A percentile compares a stretch with the other conserved stretches of the same genome.
Evolutionary conservation across 768 basidiomycete species (phyloP).

Genomic region (Kwoniella heveanensis): DNA sequence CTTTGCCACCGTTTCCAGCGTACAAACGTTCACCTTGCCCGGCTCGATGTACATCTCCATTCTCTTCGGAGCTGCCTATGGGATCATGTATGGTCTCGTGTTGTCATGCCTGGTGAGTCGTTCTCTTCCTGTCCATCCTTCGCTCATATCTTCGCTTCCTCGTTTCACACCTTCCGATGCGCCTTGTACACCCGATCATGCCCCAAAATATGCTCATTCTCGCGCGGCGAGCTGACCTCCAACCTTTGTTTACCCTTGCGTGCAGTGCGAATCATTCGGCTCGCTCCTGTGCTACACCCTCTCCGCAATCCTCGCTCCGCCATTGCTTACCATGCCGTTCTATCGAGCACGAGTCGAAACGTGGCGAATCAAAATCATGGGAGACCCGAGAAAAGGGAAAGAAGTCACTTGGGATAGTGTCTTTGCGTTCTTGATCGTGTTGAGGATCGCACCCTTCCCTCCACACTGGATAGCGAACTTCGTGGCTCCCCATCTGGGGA

Average conservation of each 20-base stretch:
- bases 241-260: neutral
- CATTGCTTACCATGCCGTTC: conserved; percentile 79
- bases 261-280: conserved; percentile 78
- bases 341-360: conserved; percentile 80
- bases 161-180: no score
- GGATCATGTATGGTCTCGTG: conserved; percentile 78
- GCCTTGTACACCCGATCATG: no score
- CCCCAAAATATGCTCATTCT: no score
- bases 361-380: conserved; percentile 76
- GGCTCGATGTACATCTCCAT: conserved; percentile 98
- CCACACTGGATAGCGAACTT: conserved; percentile 93
- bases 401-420: conserved; percentile 59
- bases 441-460: conserved; percentile 87
- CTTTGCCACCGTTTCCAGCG: conserved; percentile 62
- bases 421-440: conserved; percentile 88
- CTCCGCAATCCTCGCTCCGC: conserved; percentile 87
- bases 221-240: neutral
- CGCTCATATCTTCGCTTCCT: neutral
- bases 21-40: conserved; percentile 94
- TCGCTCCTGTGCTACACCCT: conserved; percentile 90
- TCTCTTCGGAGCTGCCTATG: conserved; percentile 93
- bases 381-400: conserved; percentile 69
- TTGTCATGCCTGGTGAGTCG: conserved; percentile 77
- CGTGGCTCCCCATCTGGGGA: conserved; percentile 87
- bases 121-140: no score